Conservation (phyloP, 441 rosid species). For the Syzygium syzygioides region DNA sequence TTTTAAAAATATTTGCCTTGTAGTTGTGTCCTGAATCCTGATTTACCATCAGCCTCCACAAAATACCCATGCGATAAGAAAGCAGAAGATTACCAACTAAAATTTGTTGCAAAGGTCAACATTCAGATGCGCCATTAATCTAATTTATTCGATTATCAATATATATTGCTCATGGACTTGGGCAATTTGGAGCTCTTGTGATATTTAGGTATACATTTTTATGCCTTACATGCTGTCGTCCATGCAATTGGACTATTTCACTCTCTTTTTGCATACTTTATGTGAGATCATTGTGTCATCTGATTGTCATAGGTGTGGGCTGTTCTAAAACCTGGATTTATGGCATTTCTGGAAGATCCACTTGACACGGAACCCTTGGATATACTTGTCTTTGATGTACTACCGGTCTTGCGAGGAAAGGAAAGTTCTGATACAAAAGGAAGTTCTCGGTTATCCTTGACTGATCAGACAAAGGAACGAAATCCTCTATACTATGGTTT, state of each 20-base stretch:
- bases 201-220: background rate
- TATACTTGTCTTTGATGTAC: conserved; percentile 89
- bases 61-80: background rate
- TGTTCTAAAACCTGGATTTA: conserved; percentile 94
- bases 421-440: conserved; percentile 35
- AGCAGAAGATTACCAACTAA: background rate
- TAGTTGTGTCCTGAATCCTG: background rate
- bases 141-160: background rate
- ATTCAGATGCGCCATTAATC: background rate
- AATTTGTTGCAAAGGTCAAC: background rate
- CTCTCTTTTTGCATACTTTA: background rate
- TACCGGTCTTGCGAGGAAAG: conserved; percentile 78
- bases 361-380: conserved; percentile 78
- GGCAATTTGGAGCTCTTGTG: background rate
- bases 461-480: conserved; percentile 80
- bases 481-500: conserved; percentile 92
- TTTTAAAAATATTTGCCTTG: background rate
- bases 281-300: background rate
- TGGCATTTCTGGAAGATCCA: conserved; percentile 89
- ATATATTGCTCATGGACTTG: background rate
- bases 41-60: background rate
- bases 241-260: background rate
- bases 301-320: conserved; percentile 82
- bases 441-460: conserved; percentile 49
- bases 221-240: background rate